Percentiles rank a stretch among this genome's conserved stretches.
Evolutionary conservation across 176 grass and related monocot genomes (phyloP).

Genomic region (Puya raimondii): DNA sequence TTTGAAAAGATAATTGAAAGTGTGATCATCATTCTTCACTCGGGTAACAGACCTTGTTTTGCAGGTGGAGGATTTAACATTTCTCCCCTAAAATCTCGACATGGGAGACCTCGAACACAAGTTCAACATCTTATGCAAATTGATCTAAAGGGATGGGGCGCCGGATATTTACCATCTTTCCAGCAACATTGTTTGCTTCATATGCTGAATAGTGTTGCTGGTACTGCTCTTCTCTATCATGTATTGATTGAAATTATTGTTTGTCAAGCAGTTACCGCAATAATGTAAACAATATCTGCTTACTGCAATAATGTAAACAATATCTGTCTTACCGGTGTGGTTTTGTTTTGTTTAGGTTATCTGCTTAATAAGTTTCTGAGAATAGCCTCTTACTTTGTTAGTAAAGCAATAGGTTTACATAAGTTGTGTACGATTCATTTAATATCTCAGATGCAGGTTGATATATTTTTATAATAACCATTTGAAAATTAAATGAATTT

Average conservation of each 20-base stretch:
- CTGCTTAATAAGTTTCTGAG: neutral
- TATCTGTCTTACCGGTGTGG: neutral
- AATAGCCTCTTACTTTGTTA: neutral
- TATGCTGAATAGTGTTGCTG: conserved; percentile 95
- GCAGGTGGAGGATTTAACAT: conserved; percentile 96
- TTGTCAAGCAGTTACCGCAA: neutral
- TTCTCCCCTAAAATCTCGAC: conserved; percentile 75
- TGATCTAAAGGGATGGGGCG: conserved; percentile 93
- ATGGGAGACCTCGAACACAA: conserved; percentile 78
- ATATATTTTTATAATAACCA: neutral
- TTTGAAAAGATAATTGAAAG: conserved; percentile 16
- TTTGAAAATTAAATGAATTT: neutral
- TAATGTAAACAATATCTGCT: neutral
- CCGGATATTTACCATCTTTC: conserved; percentile 76
- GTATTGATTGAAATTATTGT: neutral
- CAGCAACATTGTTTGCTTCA: conserved; percentile 94
- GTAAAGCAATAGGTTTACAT: neutral
- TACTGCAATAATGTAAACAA: neutral
- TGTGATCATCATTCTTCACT: conserved; percentile 4
- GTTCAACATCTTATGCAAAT: conserved; percentile 98
- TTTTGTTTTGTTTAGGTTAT: neutral
- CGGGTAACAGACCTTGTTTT: conserved; percentile 9
- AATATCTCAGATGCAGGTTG: neutral
- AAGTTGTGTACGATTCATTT: neutral
- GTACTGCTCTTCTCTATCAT: conserved; percentile 29